Base-by-base conservation (phyloP, 176 grass and related monocot genomes). In the Dactylis glomerata region DNA sequence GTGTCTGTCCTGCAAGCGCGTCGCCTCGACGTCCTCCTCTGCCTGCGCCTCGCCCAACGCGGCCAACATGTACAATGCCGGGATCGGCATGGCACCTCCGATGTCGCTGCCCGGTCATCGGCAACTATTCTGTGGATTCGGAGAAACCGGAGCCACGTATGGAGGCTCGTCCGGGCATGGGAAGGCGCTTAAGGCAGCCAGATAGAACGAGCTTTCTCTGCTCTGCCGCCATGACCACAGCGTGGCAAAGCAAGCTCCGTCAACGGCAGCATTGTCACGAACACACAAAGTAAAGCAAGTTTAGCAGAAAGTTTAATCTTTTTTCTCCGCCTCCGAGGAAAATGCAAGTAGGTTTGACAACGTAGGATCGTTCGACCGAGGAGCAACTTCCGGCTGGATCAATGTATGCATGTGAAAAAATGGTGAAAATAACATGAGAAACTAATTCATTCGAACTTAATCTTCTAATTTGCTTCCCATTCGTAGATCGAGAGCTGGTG, bases 1-100 rank as follows among this genome's bases (percentile, higher is more conserved):
- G 92, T 97, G 95, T 65, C 88, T 91, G 2, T 97, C 90, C 41
- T 97, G 95, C 84, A 63, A 91, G 69, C 86, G 90, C 85, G 90
- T 97, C 51, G 88, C 86, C 5, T 79, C 84, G 8, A 73, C 69
- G 42, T 19, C 69, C 24, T 46, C 69, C 1, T 31, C 14, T 2
- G 2, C 81, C 0, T 23, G 34, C 9, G 12, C 57, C 1, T 5
- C 47, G 2, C 0, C 23, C 26, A 58, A 16, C 32, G 6, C 77
- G 58, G 12, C 12, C 0, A 62, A 62, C 13, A 26, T 30, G 28
- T 62, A 62, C 13, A 77, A 57, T 76, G 82, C 31, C 16, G 76
- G n/a, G 32, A 20, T 20, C 12, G 62, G 13, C 50, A 24, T 61
- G 31, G 22, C 64, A 0, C 31, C 89, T 5, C 19, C 85, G 30